These are phyloP conservation scores for Arxiozyma slooffiae DNA, from an alignment of 1,139 yeast species.

Conservation along the genomic window DNA sequence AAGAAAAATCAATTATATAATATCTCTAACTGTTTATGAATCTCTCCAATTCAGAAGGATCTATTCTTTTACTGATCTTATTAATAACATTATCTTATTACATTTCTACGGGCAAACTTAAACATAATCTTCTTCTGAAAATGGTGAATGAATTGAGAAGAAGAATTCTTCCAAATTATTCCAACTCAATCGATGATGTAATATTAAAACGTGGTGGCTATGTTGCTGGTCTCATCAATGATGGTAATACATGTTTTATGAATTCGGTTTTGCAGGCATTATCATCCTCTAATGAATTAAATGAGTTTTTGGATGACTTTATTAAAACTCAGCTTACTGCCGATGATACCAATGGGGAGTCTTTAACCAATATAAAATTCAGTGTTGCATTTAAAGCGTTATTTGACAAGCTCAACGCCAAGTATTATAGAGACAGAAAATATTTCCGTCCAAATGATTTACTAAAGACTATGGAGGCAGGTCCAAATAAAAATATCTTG, in stretches of 20 bases:
- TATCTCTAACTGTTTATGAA: slow-evolving; percentile 3
- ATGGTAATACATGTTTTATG: slow-evolving; percentile 91
- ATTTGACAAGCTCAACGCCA: slow-evolving; percentile 45
- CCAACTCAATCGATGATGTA: slow-evolving; percentile 12
- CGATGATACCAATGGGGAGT: background rate
- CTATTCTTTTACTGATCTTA: slow-evolving; percentile 1
- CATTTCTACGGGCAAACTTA: background rate
- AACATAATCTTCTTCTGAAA: slow-evolving; percentile 2
- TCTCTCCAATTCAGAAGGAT: background rate
- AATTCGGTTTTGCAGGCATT: slow-evolving; percentile 77
- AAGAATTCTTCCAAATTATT: slow-evolving; percentile 3
- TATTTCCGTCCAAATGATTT: slow-evolving; percentile 60
- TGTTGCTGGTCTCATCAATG: slow-evolving; percentile 78
- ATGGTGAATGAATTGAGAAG: slow-evolving; percentile 5
- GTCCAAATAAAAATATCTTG: slow-evolving; percentile 66
- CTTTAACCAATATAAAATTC: slow-evolving; percentile 32
- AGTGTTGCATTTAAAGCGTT: slow-evolving; percentile 43
- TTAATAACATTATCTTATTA: background rate
- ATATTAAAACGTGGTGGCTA: slow-evolving; percentile 47
- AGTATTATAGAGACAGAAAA: slow-evolving; percentile 39
- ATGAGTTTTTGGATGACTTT: slow-evolving; percentile 49
- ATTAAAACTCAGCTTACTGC: slow-evolving; percentile 20
- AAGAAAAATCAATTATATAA: background rate
- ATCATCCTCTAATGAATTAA: slow-evolving; percentile 61
- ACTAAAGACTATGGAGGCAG: slow-evolving; percentile 62